Base-by-base conservation (phyloP, 73 alveolate species). In the Urostyla sp. region DNA sequence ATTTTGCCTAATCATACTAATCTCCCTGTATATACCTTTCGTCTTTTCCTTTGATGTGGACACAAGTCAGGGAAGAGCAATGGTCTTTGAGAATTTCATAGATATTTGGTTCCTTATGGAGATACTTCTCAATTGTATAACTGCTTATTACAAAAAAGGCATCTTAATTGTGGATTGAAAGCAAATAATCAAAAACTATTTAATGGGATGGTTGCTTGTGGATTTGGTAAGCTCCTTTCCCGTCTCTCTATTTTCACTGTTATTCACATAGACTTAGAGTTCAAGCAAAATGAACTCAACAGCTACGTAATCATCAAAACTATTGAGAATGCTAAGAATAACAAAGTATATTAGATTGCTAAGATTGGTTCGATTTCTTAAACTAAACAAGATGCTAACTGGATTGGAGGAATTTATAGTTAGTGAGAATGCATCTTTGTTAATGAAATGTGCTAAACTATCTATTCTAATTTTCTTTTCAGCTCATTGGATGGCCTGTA, bases 401-500 rank as follows among this genome's bases (percentile, higher is more conserved):
- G 34, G 44, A 18, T 53, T 81, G 32, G 91, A 81, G 58, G 91
- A 67, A 26, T 30, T 32, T 13, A 56, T 81, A 0, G 76, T 69
- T 1, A 67, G 57, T 35, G 91, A 81, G 18, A 23, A 21, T 43
- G 85, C 76, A 1, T 36, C 52, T 53, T 48, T 75, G 24, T 7
- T 69, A 5, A 52, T 69, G 18, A 46, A 53, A 37, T 56, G 66
- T 37, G 8, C 51, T 18, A 81, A 81, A 26, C 40, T 81, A 0
- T 49, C 73, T 13, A 37, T 66, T 8, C 23, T 50, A 0, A 52
- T 59, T 2, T 37, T 81, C 56, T 51, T 81, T 27, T 53, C 52
- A 34, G 85, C 91, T 10, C 91, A 81, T 40, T 81, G 84, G 85
- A 46, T 81, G 61, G 79, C 85, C 8, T 81, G 91, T 32, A 26